Conservation (phyloP, 768 basidiomycete species). For the Xerocomellus intermedius region DNA sequence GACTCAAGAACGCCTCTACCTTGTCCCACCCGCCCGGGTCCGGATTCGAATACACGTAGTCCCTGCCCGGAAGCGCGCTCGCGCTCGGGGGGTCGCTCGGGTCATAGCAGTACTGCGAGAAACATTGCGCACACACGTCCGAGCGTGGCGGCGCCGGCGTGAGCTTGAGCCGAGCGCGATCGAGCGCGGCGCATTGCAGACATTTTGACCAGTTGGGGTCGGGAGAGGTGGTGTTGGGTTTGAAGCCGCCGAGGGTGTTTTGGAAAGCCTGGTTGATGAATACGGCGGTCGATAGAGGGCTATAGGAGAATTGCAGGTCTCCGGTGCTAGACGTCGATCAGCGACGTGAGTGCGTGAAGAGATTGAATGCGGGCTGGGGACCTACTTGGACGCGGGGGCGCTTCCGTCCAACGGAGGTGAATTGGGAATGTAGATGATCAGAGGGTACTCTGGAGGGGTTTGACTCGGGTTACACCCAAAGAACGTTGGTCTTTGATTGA, state of each 20-base stretch:
- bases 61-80: constrained; percentile 38
- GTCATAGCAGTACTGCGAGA: constrained; percentile 58
- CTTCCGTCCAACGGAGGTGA: constrained; percentile 65
- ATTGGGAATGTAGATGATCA: constrained; percentile 76
- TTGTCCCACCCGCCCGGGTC: constrained; percentile 49
- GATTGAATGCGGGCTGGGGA: background rate
- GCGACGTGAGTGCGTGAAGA: constrained; percentile 4
- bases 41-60: constrained; percentile 50
- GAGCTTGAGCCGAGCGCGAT: constrained; percentile 47
- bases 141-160: constrained; percentile 40
- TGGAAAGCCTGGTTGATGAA: constrained; percentile 62
- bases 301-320: constrained; percentile 63
- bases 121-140: constrained; percentile 54
- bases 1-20: constrained; percentile 42
- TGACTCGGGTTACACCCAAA: constrained; percentile 69
- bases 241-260: constrained; percentile 59
- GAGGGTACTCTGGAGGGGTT: constrained; percentile 53
- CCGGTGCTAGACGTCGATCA: constrained; percentile 39
- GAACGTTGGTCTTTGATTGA: constrained; percentile 70
- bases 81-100: constrained; percentile 59
- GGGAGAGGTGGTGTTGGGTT: constrained; percentile 53
- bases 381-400: constrained; percentile 63
- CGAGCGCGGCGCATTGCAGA: constrained; percentile 62
- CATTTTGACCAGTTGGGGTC: constrained; percentile 57
- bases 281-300: constrained; percentile 47